Conservation (phyloP, 108 stramenopile genomes). For the Bacterosira constricta region DNA sequence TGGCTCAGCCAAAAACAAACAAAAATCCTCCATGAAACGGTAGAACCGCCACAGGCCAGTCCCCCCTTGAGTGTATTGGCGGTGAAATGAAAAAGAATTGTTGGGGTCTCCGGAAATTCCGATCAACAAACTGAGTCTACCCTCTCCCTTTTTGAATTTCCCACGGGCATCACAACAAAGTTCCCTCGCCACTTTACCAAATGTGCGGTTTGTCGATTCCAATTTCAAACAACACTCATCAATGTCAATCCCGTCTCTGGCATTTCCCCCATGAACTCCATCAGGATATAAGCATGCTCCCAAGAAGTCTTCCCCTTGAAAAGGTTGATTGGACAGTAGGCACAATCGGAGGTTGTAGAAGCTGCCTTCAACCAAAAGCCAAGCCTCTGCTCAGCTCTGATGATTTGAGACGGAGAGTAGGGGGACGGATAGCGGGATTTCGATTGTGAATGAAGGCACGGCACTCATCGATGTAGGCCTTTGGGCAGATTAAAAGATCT, state of each 20-base stretch:
- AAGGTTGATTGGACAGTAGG: conserved; percentile 1
- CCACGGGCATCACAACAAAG: no score
- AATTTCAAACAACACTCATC: background rate
- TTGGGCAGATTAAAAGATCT: no score
- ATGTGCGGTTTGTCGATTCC: background rate
- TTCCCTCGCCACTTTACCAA: no score
- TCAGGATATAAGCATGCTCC: background rate
- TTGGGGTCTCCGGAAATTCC: no score
- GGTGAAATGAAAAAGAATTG: no score
- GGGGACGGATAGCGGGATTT: background rate
- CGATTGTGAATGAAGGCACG: conserved; percentile 3
- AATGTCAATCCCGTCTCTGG: background rate
- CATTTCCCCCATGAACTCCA: background rate
- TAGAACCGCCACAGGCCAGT: no score
- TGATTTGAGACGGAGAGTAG: conserved; percentile 10
- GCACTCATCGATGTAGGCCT: conserved; percentile 3
- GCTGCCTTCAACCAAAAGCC: background rate
- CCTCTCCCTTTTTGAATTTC: no score
- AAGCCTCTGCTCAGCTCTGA: background rate
- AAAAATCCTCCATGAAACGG: no score
- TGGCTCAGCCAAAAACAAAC: no score
- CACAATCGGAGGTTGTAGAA: background rate
- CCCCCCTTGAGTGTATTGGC: no score
- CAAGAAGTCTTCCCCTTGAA: background rate
- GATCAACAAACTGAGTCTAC: no score